phyloP scores from a whole-genome alignment of 2,329 filamentous ascomycete genomes.

The Fusarium oxysporum region DNA sequence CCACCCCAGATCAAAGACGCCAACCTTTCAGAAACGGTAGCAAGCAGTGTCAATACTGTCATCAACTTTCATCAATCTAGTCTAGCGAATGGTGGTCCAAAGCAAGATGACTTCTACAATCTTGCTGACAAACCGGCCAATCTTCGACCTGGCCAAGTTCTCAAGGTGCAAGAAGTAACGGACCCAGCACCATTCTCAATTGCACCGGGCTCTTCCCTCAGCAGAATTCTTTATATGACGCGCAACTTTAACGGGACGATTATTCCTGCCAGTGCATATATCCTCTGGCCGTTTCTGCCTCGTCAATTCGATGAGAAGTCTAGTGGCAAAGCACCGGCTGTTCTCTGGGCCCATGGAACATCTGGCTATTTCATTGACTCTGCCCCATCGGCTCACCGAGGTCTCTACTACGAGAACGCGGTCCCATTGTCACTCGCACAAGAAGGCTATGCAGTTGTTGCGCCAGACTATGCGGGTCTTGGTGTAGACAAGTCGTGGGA shows the following conservation, averaged over 20 bases:
- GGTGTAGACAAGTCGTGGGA: conserved; percentile 52
- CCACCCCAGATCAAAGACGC: conserved; percentile 8
- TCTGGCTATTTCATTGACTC: conserved; percentile 53
- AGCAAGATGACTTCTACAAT: conserved; percentile 34
- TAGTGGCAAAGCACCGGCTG: conserved; percentile 32
- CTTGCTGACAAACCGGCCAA: not conserved
- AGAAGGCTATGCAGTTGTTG: conserved; percentile 58
- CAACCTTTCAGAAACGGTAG: not conserved
- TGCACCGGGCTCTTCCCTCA: not conserved
- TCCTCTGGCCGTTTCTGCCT: conserved; percentile 26
- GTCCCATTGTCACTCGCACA: conserved; percentile 53
- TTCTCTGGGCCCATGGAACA: conserved; percentile 60
- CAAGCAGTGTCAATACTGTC: conserved; percentile 17
- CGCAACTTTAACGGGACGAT: conserved; percentile 26
- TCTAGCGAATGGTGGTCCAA: conserved; percentile 30
- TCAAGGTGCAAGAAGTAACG: conserved; percentile 33
- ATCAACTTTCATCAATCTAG: conserved; percentile 24
- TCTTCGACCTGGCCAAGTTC: conserved; percentile 7
- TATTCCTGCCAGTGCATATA: conserved; percentile 11
- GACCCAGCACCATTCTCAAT: conserved; percentile 9
- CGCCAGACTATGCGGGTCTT: conserved; percentile 58
- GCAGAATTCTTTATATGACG: conserved; percentile 23
- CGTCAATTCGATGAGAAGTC: not conserved
- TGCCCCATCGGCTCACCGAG: conserved; percentile 54
- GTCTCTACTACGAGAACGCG: conserved; percentile 54